Evolutionary conservation across 1,284 basidiomycete genomes (phyloP), one percentile per base, ranked within the genome.

Genomic region (Somion occarium): DNA sequence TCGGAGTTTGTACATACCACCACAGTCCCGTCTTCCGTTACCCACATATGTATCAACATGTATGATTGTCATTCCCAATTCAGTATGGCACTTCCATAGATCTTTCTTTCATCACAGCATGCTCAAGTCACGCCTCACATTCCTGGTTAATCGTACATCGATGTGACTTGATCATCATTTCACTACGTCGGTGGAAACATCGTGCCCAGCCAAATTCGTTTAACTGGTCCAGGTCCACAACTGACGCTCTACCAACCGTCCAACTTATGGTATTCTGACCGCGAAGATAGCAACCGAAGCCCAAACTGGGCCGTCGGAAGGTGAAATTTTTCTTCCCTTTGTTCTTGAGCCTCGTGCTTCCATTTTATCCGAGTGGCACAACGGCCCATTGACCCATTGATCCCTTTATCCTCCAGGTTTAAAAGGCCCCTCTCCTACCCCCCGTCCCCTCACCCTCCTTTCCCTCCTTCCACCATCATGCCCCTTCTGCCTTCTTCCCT

Each of bases 241-340:
- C 24, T 34, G 30, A 15, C 42, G 23, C 23, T 24, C 42, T n/a
- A 23, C 4, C 20, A 23, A 43, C 11, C 24, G 18, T 43, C 13
- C 42, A 23, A 23, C 23, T 34, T 34, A 26, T 46, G 44, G 44
- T 26, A 27, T 46, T 34, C 20, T 46, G 44, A 46, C 30, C 24
- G 24, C 30, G 15, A 7, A 9, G 9, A 18, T 7, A 22, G 9
- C 39, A 42, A n/a, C 7, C 39, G 39, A 42, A 18, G 19, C 18
- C 39, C 39, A 42, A 42, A 18, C 5, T 18, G 18, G 39, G 39
- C 7, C 15, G 30, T 34, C 30, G 30, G 30, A 15, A 15, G 15
- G 7, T 34, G 30, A 34, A 34, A 34, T 34, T 7, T 34, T 34
- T 34, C 30, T 15, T 7, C 15, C 30, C 30, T 7, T 34, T 34